Percentiles rank a stretch among this genome's conserved stretches.
Evolutionary conservation across 176 grass and related monocot species (phyloP).

Genomic region (Zea luxurians): DNA sequence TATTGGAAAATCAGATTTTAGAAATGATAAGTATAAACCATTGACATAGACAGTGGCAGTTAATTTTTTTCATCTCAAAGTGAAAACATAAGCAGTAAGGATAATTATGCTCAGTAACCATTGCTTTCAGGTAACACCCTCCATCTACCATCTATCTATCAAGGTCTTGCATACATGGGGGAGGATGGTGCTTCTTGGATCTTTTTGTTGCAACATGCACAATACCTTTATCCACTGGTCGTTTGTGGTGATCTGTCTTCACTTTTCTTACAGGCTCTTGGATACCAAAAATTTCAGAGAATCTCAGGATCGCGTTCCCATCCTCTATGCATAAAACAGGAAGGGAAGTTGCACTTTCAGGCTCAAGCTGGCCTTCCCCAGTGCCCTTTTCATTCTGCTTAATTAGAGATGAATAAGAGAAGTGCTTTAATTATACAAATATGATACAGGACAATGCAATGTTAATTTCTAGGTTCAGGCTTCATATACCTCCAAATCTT

Average conservation of each 20-base stretch:
- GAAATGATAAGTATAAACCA: not conserved
- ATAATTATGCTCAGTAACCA: slow-evolving; percentile 9
- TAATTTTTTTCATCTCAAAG: slow-evolving; percentile 11
- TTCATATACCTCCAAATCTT: slow-evolving; percentile 49
- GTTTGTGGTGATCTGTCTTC: slow-evolving; percentile 55
- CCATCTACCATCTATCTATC: slow-evolving; percentile 24
- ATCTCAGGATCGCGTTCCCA: slow-evolving; percentile 76
- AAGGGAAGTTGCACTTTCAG: slow-evolving; percentile 55
- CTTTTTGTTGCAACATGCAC: slow-evolving; percentile 23
- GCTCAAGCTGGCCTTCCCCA: slow-evolving; percentile 54
- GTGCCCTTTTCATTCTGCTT: slow-evolving; percentile 51
- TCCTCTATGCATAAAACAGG: slow-evolving; percentile 87
- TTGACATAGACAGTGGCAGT: not conserved
- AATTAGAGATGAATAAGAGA: slow-evolving; percentile 35
- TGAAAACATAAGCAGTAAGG: not conserved
- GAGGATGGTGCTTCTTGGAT: slow-evolving; percentile 8
- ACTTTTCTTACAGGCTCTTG: slow-evolving; percentile 67
- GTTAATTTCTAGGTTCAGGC: slow-evolving; percentile 8
- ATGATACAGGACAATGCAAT: not conserved
- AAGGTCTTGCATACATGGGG: not conserved
- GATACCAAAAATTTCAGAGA: slow-evolving; percentile 96
- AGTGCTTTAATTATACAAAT: not conserved
- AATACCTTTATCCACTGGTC: slow-evolving; percentile 65
- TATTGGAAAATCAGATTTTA: slow-evolving; percentile 9
- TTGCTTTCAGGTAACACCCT: slow-evolving; percentile 21